Evolutionary conservation across 352 stramenopile species (phyloP).

Genomic region (Globisporangium echinulatum): DNA sequence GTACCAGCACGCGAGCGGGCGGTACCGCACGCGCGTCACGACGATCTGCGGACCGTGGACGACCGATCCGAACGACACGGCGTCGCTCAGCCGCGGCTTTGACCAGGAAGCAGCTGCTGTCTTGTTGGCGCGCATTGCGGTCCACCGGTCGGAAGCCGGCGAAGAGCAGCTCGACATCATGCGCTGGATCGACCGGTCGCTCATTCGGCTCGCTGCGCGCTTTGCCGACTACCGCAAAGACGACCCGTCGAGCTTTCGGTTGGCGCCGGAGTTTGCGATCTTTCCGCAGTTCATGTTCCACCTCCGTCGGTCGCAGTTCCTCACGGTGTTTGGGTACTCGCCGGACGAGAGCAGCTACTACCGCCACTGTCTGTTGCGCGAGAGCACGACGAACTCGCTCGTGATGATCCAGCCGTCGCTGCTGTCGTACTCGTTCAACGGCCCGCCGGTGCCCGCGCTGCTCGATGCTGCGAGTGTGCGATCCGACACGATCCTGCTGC

Average conservation of each 20-base stretch:
- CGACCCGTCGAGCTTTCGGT: constrained; percentile 94
- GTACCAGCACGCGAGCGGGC: constrained; percentile 97
- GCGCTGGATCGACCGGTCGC: constrained; percentile 92
- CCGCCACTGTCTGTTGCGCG: constrained; percentile 90
- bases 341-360: constrained; percentile 98
- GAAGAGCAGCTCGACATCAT: constrained; percentile 87
- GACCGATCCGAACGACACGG: constrained; percentile 89
- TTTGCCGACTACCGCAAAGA: constrained; percentile 99
- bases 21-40: constrained; percentile 94
- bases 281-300: constrained; percentile 99
- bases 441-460: constrained; percentile 86
- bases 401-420: constrained; percentile 99
- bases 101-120: constrained; percentile 99
- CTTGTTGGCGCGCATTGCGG: constrained; percentile 89
- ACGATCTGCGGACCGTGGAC: constrained; percentile 96
- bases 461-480: constrained; percentile 90
- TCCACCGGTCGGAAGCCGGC: constrained; percentile 79
- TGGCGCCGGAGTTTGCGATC: constrained; percentile 97
- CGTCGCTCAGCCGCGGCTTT: constrained; percentile 92
- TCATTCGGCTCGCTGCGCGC: constrained; percentile 98
- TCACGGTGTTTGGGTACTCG: constrained; percentile 98
- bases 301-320: constrained; percentile 97
- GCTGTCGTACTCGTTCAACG: constrained; percentile 96
- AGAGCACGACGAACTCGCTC: constrained; percentile 97
- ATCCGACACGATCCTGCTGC: constrained; percentile 97